Evolutionary conservation across 2,329 filamentous ascomycete species (phyloP).

Genomic region (Magnaporthiopsis poae): DNA sequence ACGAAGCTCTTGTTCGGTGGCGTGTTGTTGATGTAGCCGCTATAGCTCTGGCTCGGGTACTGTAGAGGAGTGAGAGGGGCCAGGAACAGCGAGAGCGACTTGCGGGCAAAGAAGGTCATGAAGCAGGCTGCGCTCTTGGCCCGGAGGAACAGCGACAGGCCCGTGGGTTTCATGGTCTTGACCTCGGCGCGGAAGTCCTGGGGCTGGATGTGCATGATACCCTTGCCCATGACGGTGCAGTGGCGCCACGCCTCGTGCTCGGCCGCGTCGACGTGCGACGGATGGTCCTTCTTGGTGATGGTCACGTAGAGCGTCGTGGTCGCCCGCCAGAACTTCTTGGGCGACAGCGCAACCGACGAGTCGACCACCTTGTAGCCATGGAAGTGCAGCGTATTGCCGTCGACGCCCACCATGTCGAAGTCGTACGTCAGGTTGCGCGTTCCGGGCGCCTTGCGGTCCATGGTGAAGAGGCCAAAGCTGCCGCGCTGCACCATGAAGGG

Average conservation of each 20-base stretch:
- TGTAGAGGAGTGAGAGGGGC: slow-evolving; percentile 46
- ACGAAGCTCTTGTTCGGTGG: slow-evolving; percentile 30
- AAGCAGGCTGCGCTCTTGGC: slow-evolving; percentile 38
- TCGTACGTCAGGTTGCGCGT: slow-evolving; percentile 52
- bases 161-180: slow-evolving; percentile 41
- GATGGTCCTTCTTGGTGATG: slow-evolving; percentile 33
- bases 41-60: slow-evolving; percentile 38
- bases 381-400: slow-evolving; percentile 45
- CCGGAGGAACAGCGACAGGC: slow-evolving; percentile 34
- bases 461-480: slow-evolving; percentile 46
- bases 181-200: slow-evolving; percentile 46
- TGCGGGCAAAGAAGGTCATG: slow-evolving; percentile 45
- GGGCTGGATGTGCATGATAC: slow-evolving; percentile 47
- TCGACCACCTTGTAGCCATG: slow-evolving; percentile 55
- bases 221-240: slow-evolving; percentile 42
- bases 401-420: slow-evolving; percentile 47
- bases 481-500: slow-evolving; percentile 53
- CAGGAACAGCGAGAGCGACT: slow-evolving; percentile 43
- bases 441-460: slow-evolving; percentile 43
- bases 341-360: slow-evolving; percentile 47
- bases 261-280: slow-evolving; percentile 17
- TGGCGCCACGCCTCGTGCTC: slow-evolving; percentile 30
- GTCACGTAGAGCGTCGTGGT: slow-evolving; percentile 55
- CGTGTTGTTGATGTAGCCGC: slow-evolving; percentile 44
- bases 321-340: slow-evolving; percentile 48